Percentiles rank a stretch among this genome's conserved stretches.
Conservation (phyloP, 2,329 filamentous ascomycete species). For the Ophiocordyceps camponoti-saundersi region DNA sequence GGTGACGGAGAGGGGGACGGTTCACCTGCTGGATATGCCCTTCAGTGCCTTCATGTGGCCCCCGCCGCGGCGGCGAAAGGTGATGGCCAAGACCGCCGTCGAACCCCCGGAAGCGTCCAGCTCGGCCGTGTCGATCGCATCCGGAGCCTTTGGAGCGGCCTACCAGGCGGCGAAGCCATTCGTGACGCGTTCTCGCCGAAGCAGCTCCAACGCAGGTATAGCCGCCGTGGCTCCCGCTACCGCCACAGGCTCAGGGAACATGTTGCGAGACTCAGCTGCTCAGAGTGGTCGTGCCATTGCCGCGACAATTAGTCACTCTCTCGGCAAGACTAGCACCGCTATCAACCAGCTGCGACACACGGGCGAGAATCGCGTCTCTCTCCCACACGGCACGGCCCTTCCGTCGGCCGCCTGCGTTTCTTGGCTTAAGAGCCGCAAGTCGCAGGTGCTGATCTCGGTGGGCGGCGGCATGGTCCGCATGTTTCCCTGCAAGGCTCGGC, state of each 20-base stretch:
- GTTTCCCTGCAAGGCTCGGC: constrained; percentile 42
- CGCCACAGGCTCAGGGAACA: constrained; percentile 15
- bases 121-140: constrained; percentile 50
- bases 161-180: constrained; percentile 49
- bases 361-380: constrained; percentile 56
- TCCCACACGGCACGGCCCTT: constrained; percentile 37
- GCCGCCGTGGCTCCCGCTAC: neutral
- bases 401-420: constrained; percentile 43
- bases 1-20: constrained; percentile 86
- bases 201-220: constrained; percentile 17
- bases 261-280: constrained; percentile 42
- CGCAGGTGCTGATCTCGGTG: constrained; percentile 46
- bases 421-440: constrained; percentile 46
- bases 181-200: constrained; percentile 36
- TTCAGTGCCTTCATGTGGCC: constrained; percentile 76
- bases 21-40: constrained; percentile 82
- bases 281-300: constrained; percentile 58
- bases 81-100: constrained; percentile 23
- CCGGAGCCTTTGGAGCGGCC: constrained; percentile 53
- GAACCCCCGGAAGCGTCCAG: constrained; percentile 29
- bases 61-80: constrained; percentile 41
- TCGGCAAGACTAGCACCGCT: constrained; percentile 54
- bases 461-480: constrained; percentile 49
- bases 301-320: constrained; percentile 55
- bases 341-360: constrained; percentile 58